Conservation (phyloP, 2,329 filamentous ascomycete species). For the Lanzia echinophila region DNA sequence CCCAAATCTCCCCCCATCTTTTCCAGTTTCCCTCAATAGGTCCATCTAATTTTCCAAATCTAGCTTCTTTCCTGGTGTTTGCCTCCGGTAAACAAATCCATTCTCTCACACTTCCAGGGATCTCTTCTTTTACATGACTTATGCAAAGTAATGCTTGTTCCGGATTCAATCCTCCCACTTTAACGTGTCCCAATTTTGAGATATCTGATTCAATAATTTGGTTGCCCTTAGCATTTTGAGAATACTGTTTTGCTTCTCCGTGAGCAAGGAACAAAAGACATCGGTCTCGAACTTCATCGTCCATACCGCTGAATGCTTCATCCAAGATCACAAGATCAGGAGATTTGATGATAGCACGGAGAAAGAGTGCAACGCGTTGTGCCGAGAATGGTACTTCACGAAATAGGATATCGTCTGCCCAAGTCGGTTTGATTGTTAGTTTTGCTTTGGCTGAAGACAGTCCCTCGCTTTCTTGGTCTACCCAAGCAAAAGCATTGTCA, state of each 20-base stretch:
- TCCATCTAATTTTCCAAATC: slow-evolving; percentile 58
- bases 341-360: slow-evolving; percentile 73
- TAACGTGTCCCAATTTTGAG: slow-evolving; percentile 39
- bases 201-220: slow-evolving; percentile 41
- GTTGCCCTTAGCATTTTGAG: neutral
- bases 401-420: slow-evolving; percentile 63
- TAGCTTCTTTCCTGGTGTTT: slow-evolving; percentile 52
- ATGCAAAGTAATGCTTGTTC: slow-evolving; percentile 85
- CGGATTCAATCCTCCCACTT: slow-evolving; percentile 55
- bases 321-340: slow-evolving; percentile 80
- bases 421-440: slow-evolving; percentile 39
- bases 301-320: slow-evolving; percentile 83
- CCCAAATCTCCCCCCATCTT: slow-evolving; percentile 62
- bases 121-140: slow-evolving; percentile 84
- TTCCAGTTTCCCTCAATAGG: slow-evolving; percentile 50
- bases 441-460: slow-evolving; percentile 10
- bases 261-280: slow-evolving; percentile 73
- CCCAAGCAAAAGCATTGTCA: no score
- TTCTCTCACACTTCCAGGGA: slow-evolving; percentile 74
- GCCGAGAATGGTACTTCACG: slow-evolving; percentile 71
- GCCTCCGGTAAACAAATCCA: slow-evolving; percentile 82
- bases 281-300: slow-evolving; percentile 74
- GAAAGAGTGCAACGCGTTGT: slow-evolving; percentile 78
- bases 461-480: no score
- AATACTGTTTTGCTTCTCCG: slow-evolving; percentile 47